Evolutionary conservation across 768 basidiomycete genomes (phyloP), one percentile per base, ranked within the genome.

Genomic region (Tubosaeta sp.): DNA sequence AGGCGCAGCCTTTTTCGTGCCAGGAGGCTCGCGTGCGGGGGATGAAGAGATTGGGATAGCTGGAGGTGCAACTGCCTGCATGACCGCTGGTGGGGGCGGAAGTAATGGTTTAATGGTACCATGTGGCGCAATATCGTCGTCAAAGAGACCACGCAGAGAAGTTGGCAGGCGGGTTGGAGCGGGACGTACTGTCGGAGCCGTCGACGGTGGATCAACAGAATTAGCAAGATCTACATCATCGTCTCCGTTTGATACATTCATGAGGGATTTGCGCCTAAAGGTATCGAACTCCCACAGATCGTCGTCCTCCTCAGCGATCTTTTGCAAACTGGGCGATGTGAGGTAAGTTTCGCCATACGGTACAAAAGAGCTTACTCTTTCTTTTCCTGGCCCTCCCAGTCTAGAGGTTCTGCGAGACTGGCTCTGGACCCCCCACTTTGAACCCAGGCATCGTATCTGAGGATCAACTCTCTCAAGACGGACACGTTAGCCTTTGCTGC

Each of bases 251-350:
- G 55, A 51, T 19, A 61, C 37, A 38, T 62, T 53, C 34, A 64
- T 60, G 44, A 66, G 51, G 44, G 75, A 65, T 14, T 68, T 71
- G 22, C 75, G 77, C 43, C 81, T 76, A 32, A 88, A 69, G 1
- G 87, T 87, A 51, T 90, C 88, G 59, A 90, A 91, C 62, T 88
- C 85, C 89, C 88, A 89, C 49, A 75, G 68, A 45, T 74, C 72
- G n/a, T 75, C 65, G 35, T 71, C 62, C 39, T 64, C 61, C 49
- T 62, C 59, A 17, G 52, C 22, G 31, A 60, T 50, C 3, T 52
- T 45, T 46, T 69, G 64, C 33, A 61, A 52, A 32, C 60, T 65
- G 50, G 26, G 44, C 34, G 50, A 12, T 2, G 19, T 64, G 19
- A 57, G 22, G 53, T 29, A 38, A 17, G 26, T 44, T 44, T 56